Base-by-base conservation (phyloP, 2,329 filamentous ascomycete genomes). In the Colletotrichum sp. region DNA sequence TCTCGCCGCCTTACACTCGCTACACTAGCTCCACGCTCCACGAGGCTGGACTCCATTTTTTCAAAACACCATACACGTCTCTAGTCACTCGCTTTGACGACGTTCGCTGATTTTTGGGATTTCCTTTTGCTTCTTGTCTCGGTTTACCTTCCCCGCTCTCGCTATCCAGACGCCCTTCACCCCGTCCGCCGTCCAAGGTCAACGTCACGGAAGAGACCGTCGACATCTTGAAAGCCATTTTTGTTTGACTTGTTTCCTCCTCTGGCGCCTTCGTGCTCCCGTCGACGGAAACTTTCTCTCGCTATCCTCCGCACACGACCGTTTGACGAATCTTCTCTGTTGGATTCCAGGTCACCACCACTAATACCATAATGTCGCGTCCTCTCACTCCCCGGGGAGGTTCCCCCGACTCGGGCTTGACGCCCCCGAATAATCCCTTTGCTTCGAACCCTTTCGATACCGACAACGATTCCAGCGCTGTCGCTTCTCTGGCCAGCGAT, bases 401-500 rank as follows among this genome's bases (percentile, higher is more conserved):
- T 6, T 48, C 74, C 4, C 70, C 76, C 36, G 63, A 66, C 70
- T 74, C 74, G 21, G n/a, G 68, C 34, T n/a, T 69, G 28, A 61
- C 71, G 32, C 64, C 70, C 55, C 76, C 75, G 52, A 70, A 21
- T 63, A 77, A 78, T 64, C 77, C 77, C 4, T 78, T 78, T 39
- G 72, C 61, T 18, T 48, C 72, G 10, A 77, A 77, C 59, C 77
- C 77, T 10, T 78, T 78, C 72, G 77, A 78, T 39, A 78, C 77
- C 13, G 77, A 78, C 43, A 76, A 77, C 7, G 77, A 78, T 21
- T 67, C 66, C 26, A 78, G 77, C 52, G 72, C 75, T 9, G 75
- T 67, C 8, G 68, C 63, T 10, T 77, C 77, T 9, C 70, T 78
- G 9, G 77, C 77, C 30, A 76, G 71, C 43, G 71, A 78, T 60